phyloP scores from a whole-genome alignment of 768 basidiomycete species.

The Symmetrospora coprosmae region DNA sequence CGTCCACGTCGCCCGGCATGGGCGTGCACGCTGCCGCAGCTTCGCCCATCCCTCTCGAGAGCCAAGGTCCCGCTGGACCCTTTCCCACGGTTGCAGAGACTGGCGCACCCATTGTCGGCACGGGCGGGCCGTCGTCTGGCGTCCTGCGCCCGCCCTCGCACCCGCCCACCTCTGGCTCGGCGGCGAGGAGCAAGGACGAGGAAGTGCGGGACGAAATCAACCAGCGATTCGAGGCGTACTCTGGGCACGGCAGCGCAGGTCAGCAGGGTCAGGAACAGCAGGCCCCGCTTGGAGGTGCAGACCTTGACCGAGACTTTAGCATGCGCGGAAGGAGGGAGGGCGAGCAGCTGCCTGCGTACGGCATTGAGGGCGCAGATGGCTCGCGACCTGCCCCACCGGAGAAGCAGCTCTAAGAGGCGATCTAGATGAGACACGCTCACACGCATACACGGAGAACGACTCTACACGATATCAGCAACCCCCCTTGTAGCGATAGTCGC shows the following conservation, averaged over 20 bases:
- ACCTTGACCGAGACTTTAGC: conserved; percentile 11
- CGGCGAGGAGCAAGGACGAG: conserved; percentile 19
- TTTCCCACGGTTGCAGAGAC: conserved; percentile 36
- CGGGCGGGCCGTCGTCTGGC: conserved; percentile 32
- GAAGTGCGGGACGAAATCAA: conserved; percentile 14
- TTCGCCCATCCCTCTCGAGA: conserved; percentile 29
- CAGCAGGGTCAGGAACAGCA: background rate
- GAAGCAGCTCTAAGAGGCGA: no score
- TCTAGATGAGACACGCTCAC: no score
- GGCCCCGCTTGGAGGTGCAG: no score
- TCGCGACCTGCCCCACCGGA: no score
- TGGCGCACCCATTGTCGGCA: conserved; percentile 31
- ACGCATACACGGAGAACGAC: no score
- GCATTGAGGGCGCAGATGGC: background rate
- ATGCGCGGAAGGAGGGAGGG: background rate
- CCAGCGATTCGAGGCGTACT: conserved; percentile 5
- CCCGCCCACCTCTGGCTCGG: background rate
- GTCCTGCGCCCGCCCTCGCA: conserved; percentile 25
- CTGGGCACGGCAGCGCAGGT: background rate
- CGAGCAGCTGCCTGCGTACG: conserved; percentile 10
- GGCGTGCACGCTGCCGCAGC: conserved; percentile 27
- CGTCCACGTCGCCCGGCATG: background rate
- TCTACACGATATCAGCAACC: no score
- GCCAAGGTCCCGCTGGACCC: conserved; percentile 32
- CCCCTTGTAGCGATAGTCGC: no score